Evolutionary conservation across 2,329 filamentous ascomycete genomes (phyloP), one percentile per base, ranked within the genome.

Genomic region (Fusarium sp.): DNA sequence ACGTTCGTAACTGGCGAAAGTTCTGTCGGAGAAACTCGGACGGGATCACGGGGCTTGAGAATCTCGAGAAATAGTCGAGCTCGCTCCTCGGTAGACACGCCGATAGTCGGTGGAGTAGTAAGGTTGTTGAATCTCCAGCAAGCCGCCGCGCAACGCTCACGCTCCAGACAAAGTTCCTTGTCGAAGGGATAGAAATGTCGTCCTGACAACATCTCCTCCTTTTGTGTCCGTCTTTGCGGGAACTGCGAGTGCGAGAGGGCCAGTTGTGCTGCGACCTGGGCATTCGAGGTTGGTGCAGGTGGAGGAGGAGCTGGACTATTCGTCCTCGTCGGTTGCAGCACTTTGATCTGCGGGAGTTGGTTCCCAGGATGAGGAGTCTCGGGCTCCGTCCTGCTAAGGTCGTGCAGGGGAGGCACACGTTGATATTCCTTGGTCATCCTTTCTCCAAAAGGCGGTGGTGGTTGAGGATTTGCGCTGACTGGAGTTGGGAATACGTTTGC

Each of bases 181-280:
- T 94, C 91, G 72, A 92, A 95, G 8, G 94, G 93, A 69, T 91
- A 92, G 82, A 94, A 98, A n/a, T 90, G 88, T 44, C 93, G 88
- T 14, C 94, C 94, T 35, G 87, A 87, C 17, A 97, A 85, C 96
- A 98, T 98, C 80, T 96, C 94, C 69, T 97, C 93, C 82, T 96
- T 96, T 80, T 98, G 94, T 2, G 91, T 92, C 69, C 87, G 84
- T 77, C 81, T 77, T 49, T 79, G 77, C 2, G 85, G 83, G 66
- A 86, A 88, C 69, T 88, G 87, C 9, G 87, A 83, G 76, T 90
- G 88, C 27, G 87, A 88, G 56, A 91, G 80, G 3, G 90, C 87
- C 40, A 90, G 82, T 77, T 90, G 88, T n/a, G 89, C 88, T n/a
- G 87, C 87, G 55, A 87, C 85, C 78, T 89, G 88, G 35, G 84